phyloP scores from a whole-genome alignment of 2,329 filamentous ascomycete genomes.

The Beauveria scarabaeidicola region DNA sequence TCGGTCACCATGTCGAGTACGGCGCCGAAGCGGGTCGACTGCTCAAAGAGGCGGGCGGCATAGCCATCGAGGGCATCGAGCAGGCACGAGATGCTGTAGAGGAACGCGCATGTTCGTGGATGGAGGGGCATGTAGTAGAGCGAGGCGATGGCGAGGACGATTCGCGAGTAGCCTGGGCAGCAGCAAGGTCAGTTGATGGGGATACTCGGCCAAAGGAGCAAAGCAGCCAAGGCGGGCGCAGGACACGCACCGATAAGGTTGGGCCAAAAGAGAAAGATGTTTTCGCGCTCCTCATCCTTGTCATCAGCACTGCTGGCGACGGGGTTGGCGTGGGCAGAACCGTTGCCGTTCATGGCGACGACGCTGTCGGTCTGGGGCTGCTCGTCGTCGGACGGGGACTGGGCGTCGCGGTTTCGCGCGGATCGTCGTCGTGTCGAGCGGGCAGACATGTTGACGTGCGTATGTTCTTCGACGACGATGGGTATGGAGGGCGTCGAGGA shows the following conservation, averaged over 20 bases:
- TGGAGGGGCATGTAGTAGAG: conserved; percentile 99
- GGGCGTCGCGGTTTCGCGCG: conserved; percentile 21
- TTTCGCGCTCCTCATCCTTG: conserved; percentile 44
- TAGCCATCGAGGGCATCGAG: conserved; percentile 93
- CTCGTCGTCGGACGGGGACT: conserved; percentile 4
- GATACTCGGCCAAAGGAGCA: no score
- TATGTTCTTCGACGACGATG: background rate
- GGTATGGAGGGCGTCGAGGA: background rate
- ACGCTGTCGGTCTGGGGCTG: conserved; percentile 2
- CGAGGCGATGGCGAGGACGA: conserved; percentile 77
- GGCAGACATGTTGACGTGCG: conserved; percentile 25
- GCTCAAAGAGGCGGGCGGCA: conserved; percentile 70
- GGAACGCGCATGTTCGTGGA: conserved; percentile 83
- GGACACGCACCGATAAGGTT: conserved; percentile 64
- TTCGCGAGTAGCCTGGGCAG: conserved; percentile 56
- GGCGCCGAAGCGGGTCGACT: conserved; percentile 91
- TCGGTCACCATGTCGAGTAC: conserved; percentile 99
- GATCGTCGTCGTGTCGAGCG: conserved; percentile 32
- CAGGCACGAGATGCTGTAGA: conserved; percentile 90
- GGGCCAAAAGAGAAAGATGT: conserved; percentile 74
- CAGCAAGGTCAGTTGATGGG: background rate
- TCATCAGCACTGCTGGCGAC: conserved; percentile 21
- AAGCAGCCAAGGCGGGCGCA: background rate
- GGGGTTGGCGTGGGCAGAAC: conserved; percentile 26
- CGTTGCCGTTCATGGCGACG: conserved; percentile 36